These are phyloP conservation scores for Pezicula rhizophila DNA, from an alignment of 2,329 filamentous ascomycete genomes.

Conservation along the genomic window DNA sequence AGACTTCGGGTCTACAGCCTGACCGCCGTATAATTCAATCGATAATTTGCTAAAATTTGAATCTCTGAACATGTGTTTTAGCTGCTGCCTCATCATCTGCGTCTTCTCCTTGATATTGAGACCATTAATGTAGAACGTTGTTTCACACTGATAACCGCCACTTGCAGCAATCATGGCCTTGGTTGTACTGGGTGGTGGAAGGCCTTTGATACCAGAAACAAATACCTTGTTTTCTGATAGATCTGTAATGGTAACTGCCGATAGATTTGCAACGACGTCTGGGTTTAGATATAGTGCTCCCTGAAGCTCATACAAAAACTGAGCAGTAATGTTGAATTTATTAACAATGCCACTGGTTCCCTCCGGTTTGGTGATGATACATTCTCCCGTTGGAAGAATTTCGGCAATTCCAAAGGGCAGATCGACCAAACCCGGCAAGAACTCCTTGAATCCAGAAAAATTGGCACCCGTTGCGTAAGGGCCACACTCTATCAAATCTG, in stretches of 20 bases:
- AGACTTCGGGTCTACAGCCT: conserved; percentile 12
- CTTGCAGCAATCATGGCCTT: conserved; percentile 20
- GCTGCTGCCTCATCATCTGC: conserved; percentile 19
- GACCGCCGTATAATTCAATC: conserved; percentile 25
- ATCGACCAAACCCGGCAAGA: conserved; percentile 28
- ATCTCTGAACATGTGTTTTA: conserved; percentile 19
- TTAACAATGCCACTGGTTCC: conserved; percentile 31
- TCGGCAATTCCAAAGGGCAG: conserved; percentile 40
- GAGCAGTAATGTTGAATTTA: conserved; percentile 30
- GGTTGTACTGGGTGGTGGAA: conserved; percentile 18
- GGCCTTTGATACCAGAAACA: conserved; percentile 13
- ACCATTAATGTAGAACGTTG: conserved; percentile 21
- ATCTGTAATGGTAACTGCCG: conserved; percentile 18
- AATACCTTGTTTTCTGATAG: conserved; percentile 14
- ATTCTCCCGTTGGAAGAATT: conserved; percentile 34
- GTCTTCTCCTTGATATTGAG: conserved; percentile 22
- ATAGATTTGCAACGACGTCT: conserved; percentile 29
- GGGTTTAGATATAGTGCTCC: conserved; percentile 32
- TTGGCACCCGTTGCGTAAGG: conserved; percentile 19
- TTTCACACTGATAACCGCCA: conserved; percentile 25
- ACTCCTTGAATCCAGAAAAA: conserved; percentile 29
- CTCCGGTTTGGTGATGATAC: conserved; percentile 38
- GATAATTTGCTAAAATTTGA: conserved; percentile 31
- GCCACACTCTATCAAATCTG: conserved; percentile 23
- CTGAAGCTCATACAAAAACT: conserved; percentile 36